A percentile compares a stretch with the other conserved stretches of the same genome.
Evolutionary conservation across 106 monocot species (phyloP).

Genomic region (Dioscorea alata): DNA sequence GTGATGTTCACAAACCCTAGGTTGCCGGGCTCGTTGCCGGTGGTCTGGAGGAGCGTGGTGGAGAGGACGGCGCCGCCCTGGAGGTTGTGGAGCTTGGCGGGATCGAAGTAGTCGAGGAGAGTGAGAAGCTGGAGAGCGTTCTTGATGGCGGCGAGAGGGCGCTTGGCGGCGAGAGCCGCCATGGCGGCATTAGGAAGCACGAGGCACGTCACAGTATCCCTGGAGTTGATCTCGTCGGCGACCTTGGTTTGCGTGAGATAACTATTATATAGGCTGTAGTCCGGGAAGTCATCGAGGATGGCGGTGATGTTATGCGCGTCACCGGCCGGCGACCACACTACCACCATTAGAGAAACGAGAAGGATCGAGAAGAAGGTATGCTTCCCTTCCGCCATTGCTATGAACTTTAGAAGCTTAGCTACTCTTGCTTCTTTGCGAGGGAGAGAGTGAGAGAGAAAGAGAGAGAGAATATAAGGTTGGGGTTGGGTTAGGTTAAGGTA

Average conservation of each 20-base stretch:
- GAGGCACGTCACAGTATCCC: conserved; percentile 70
- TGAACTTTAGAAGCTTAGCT: no score
- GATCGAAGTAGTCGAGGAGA: conserved; percentile 96
- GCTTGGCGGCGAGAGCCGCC: conserved; percentile 58
- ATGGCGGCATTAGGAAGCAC: conserved; percentile 74
- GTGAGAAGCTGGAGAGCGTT: conserved; percentile 89
- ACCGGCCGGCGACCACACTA: not conserved
- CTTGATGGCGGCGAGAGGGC: conserved; percentile 60
- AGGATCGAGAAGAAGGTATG: not conserved
- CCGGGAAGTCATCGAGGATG: conserved; percentile 57
- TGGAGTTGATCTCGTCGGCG: conserved; percentile 94
- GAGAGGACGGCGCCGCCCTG: conserved; percentile 65
- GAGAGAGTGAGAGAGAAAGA: no score
- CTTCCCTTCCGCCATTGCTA: no score
- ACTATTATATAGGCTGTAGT: conserved; percentile 75
- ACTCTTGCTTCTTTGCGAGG: no score
- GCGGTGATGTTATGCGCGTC: conserved; percentile 76
- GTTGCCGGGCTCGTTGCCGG: conserved; percentile 74
- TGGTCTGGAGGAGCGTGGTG: conserved; percentile 92
- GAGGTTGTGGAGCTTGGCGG: conserved; percentile 78
- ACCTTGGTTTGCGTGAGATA: conserved; percentile 77
- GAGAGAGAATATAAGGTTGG: no score
- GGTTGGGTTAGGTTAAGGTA: no score
- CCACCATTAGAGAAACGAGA: not conserved
- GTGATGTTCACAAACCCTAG: conserved; percentile 97